A percentile compares a stretch with the other conserved stretches of the same genome.
Conservation (phyloP, 106 monocot species). For the Phalaenopsis aphrodite region DNA sequence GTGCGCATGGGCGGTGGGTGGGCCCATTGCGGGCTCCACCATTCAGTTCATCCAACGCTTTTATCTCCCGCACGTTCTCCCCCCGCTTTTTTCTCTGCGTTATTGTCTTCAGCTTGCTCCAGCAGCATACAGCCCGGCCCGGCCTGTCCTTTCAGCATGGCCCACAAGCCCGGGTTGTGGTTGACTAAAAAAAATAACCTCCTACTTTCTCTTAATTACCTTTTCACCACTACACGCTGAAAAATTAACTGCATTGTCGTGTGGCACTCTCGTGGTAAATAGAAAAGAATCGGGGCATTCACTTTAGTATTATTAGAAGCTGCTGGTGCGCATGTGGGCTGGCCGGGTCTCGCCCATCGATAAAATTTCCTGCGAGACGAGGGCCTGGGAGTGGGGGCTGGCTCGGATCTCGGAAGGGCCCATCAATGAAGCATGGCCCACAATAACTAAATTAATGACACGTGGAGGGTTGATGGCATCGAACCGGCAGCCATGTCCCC, state of each 20-base stretch:
- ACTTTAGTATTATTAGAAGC: background rate
- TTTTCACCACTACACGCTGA: too few species aligned
- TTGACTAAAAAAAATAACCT: background rate
- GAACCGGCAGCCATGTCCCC: background rate
- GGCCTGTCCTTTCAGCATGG: background rate
- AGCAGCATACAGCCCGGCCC: background rate
- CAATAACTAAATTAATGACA: background rate
- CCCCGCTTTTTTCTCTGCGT: background rate
- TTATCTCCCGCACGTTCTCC: constrained; percentile 3
- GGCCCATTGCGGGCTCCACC: background rate
- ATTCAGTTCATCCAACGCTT: background rate
- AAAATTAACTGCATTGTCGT: too few species aligned
- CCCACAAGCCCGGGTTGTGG: background rate
- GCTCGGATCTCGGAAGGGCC: constrained; percentile 9
- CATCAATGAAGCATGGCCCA: background rate
- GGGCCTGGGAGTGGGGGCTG: background rate
- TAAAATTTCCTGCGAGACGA: background rate
- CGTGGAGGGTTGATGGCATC: background rate
- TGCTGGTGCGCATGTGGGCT: background rate
- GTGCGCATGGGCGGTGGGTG: constrained; percentile 3
- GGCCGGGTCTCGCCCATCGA: background rate
- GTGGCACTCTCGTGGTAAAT: background rate
- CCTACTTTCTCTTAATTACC: background rate
- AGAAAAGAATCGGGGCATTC: background rate
- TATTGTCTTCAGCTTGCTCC: background rate